Base-by-base conservation (phyloP, 768 basidiomycete genomes). In the Wakefieldia striispora region DNA sequence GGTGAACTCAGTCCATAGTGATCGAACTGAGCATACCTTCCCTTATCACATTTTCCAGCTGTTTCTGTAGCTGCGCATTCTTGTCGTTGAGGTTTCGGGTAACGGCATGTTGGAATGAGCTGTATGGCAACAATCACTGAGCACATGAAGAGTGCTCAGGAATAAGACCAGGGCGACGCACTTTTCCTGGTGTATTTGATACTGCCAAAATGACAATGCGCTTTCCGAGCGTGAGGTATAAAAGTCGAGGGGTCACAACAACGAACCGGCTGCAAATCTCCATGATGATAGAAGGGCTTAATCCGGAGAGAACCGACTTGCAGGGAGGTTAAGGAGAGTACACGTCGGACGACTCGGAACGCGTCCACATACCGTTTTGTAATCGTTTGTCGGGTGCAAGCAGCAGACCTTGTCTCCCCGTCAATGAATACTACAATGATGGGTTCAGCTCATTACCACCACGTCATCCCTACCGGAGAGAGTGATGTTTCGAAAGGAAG, bases 131-230 rank as follows among this genome's bases (percentile, higher is more conserved):
- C 20, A 31, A 14, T 53, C 40, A 12, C 29, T 29, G 11, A n/a
- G 12, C 12, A 31, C n/a, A 40, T 47, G 39, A 12, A 41, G 42
- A 14, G 29, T 19, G 38, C 12, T 45, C 0, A 4, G 14, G 33
- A 14, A 9, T 26, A 46, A 40, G 14, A 36, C 33, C 23, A 24
- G 24, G 49, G 6, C 19, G 20, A 57, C 69, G 49, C 48, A 88
- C 90, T 80, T 83, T 72, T 93, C 91, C 68, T 93, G 91, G 54
- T 89, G 87, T 43, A 84, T 79, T 60, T 93, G 91, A 65, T 93
- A 93, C 65, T 91, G 88, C 91, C 91, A 93, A 65, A 93, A 93
- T 4, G 90, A 88, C 49, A 92, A 79, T 4, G 91, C 88, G 19
- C 89, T 90, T 47, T 23, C 27, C 26, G 17, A 31, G 12, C 4